Conservation (phyloP, 495 filamentous ascomycete species). For the Polyplosphaeria fusca region DNA sequence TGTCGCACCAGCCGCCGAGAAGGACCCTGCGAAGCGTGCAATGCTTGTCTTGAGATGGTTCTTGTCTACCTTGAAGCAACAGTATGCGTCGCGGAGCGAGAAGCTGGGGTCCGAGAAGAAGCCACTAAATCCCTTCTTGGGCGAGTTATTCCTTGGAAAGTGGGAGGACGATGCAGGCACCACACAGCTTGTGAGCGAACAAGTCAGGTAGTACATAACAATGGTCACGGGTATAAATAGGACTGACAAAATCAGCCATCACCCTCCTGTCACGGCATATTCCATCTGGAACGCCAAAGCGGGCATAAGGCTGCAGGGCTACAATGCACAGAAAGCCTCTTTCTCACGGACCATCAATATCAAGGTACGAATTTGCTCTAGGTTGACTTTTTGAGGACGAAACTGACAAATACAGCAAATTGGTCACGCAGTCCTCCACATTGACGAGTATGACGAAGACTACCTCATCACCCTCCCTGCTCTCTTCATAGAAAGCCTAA, state of each 20-base stretch:
- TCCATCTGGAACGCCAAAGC: slow-evolving; percentile 81
- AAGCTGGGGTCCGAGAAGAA: slow-evolving; percentile 85
- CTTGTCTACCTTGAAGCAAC: slow-evolving; percentile 89
- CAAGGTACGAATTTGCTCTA: slow-evolving; percentile 46
- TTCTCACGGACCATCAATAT: slow-evolving; percentile 91
- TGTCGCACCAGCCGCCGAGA: slow-evolving; percentile 76
- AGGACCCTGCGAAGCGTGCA: slow-evolving; percentile 77
- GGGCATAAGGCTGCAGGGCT: slow-evolving; percentile 83
- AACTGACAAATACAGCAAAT: slow-evolving; percentile 59
- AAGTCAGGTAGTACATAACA: too few relatives aligned
- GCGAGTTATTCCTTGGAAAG: slow-evolving; percentile 84
- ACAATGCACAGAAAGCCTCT: slow-evolving; percentile 96
- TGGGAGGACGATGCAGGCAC: slow-evolving; percentile 77
- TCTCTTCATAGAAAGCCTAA: slow-evolving; percentile 90
- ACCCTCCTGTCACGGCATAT: slow-evolving; percentile 96
- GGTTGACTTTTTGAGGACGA: too few relatives aligned
- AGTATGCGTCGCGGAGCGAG: slow-evolving; percentile 87
- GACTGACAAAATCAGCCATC: slow-evolving; percentile 68
- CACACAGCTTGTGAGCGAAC: slow-evolving; percentile 63
- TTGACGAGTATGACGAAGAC: slow-evolving; percentile 67
- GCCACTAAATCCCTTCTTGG: slow-evolving; percentile 71
- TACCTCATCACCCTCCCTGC: slow-evolving; percentile 90
- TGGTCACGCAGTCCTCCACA: slow-evolving; percentile 81
- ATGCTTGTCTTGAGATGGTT: slow-evolving; percentile 95
- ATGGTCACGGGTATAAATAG: too few relatives aligned